phyloP scores from a whole-genome alignment of 805 yeast genomes.

The Monosporozyma servazzii region DNA sequence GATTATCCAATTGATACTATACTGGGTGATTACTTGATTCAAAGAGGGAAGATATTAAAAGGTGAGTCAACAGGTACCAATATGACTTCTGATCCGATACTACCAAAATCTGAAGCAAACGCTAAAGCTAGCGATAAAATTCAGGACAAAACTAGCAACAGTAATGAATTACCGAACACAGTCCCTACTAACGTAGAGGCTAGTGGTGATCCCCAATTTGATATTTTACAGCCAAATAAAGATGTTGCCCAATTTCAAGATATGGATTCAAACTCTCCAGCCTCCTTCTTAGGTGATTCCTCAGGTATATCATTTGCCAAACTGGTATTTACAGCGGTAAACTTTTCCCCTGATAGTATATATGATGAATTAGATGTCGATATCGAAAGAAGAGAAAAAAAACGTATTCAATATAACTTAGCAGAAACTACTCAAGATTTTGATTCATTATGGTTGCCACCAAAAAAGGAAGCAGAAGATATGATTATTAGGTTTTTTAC shows the following conservation, averaged over 20 bases:
- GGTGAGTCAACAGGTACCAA: background rate
- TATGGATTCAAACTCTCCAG: constrained; percentile 18
- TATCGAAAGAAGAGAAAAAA: constrained; percentile 13
- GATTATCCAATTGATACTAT: constrained; percentile 16
- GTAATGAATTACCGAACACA: constrained; percentile 4
- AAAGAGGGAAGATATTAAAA: constrained; percentile 13
- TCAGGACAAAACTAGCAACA: background rate
- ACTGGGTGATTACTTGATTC: constrained; percentile 21
- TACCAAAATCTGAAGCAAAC: background rate
- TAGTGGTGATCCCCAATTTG: background rate
- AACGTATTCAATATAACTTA: constrained; percentile 14
- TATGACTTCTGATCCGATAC: background rate
- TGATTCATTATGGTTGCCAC: constrained; percentile 40
- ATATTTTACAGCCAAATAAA: constrained; percentile 8
- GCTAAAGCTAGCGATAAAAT: background rate
- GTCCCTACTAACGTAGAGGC: background rate
- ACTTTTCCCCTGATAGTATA: constrained; percentile 36
- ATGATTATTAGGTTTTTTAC: constrained; percentile 60
- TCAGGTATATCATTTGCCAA: constrained; percentile 68
- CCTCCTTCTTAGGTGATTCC: constrained; percentile 40
- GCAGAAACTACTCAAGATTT: constrained; percentile 14
- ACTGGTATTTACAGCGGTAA: constrained; percentile 68
- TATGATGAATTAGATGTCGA: constrained; percentile 20
- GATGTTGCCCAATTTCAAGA: constrained; percentile 17
- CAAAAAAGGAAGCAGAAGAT: constrained; percentile 59